Conservation (phyloP, 805 yeast genomes). For the Wickerhamomyces silvicola region DNA sequence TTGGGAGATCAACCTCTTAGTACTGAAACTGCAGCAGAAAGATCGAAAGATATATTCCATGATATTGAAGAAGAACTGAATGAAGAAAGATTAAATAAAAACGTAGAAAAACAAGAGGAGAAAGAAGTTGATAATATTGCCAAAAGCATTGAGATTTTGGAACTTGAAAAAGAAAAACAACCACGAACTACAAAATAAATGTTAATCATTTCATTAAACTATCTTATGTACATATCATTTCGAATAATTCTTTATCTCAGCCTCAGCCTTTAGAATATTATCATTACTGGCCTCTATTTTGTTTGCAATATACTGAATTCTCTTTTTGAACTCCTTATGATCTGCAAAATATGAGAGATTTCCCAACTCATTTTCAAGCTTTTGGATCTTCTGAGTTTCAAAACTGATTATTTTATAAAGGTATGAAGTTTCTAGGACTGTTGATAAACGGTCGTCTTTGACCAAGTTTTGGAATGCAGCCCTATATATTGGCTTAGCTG, state of each 20-base stretch:
- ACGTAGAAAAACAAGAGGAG: conserved; percentile 8
- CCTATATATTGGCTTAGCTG: conserved; percentile 79
- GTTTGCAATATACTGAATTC: conserved; percentile 59
- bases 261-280: conserved; percentile 43
- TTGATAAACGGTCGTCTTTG: conserved; percentile 46
- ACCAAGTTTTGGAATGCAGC: conserved; percentile 73
- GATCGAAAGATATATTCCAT: conserved; percentile 20
- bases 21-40: conserved; percentile 16
- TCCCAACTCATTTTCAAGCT: conserved; percentile 67
- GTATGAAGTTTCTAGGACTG: conserved; percentile 59
- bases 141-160: conserved; percentile 2
- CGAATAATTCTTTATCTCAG: conserved; percentile 30
- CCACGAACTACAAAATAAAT: not conserved
- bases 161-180: conserved; percentile 1
- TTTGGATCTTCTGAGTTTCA: conserved; percentile 56
- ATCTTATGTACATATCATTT: not conserved
- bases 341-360: conserved; percentile 46
- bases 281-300: conserved; percentile 60
- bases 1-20: conserved; percentile 6
- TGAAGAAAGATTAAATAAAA: conserved; percentile 8
- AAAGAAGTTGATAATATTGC: conserved; percentile 2
- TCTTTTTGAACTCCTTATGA: conserved; percentile 46
- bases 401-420: conserved; percentile 45
- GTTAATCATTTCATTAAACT: not conserved
- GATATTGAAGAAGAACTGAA: conserved; percentile 22